Base-by-base conservation (phyloP, 352 stramenopile genomes). In the Pythium aquatile region DNA sequence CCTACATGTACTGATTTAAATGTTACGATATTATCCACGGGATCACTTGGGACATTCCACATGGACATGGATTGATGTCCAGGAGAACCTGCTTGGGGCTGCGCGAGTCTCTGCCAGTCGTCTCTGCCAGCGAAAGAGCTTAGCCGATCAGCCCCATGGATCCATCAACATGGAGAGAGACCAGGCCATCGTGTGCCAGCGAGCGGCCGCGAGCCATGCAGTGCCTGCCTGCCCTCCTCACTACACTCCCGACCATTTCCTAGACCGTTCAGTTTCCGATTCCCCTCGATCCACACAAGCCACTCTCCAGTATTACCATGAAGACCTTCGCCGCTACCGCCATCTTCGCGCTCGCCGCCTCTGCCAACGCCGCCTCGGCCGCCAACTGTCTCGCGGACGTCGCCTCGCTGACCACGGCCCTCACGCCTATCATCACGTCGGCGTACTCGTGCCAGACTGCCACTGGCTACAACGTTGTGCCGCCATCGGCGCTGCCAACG, bases 391-490 rank as follows among this genome's bases (percentile, higher is more conserved):
- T 56, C 26, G 8, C 17, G 1, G 40, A 47, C 40, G 6, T 64
- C 39, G 37, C 40, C 6, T 47, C 28, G 14, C 56, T 72, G 29
- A 40, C 55, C 16, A 20, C 10, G 7, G 6, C 30, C 2, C 52
- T 72, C 42, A 9, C 24, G 40, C 7, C 29, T 16, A 13, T 58
- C 5, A 57, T 72, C 24, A 29, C 28, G 7, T 17, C 58, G 6
- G 59, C 60, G 3, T 48, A 30, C 10, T 39, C 33, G 11, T 72
- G 65, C 59, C 55, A 63, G 63, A 37, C 42, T 8, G 58, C 59
- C 1, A 54, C 57, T n/a, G 55, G 55, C n/a, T 67, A 64, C 47
- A 64, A 44, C 33, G 60, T 72, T 16, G 54, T 72, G 32, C 65
- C 60, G 1, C 65, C 65, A 29, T 35, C 5, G 7, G 54, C 52